Conservation (phyloP, 2,329 filamentous ascomycete species). For the Phialocephala subalpina region DNA sequence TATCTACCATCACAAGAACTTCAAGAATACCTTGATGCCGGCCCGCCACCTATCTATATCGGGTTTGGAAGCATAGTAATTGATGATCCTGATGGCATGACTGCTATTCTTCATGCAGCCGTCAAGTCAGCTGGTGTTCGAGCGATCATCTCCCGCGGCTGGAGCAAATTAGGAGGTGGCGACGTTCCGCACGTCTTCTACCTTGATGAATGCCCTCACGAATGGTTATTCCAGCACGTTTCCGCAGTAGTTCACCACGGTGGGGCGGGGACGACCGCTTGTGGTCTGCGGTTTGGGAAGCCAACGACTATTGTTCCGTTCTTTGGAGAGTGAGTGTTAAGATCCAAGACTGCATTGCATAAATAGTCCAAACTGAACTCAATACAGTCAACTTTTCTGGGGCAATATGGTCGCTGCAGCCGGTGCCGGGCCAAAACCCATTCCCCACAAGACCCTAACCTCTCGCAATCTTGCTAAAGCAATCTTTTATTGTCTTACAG, state of each 20-base stretch:
- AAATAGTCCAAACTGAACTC: neutral
- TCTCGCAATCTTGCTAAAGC: slow-evolving; percentile 68
- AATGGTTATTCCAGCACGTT: slow-evolving; percentile 48
- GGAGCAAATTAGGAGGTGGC: slow-evolving; percentile 4
- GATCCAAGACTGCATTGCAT: neutral
- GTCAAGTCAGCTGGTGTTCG: slow-evolving; percentile 55
- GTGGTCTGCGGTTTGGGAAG: slow-evolving; percentile 45
- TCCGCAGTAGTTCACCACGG: slow-evolving; percentile 49
- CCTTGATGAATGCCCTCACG: slow-evolving; percentile 23
- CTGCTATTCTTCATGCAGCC: slow-evolving; percentile 57
- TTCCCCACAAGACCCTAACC: slow-evolving; percentile 71
- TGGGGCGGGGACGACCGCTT: slow-evolving; percentile 42
- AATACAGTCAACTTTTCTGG: slow-evolving; percentile 72
- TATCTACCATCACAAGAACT: slow-evolving; percentile 51
- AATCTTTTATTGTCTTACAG: slow-evolving; percentile 65
- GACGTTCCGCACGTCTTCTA: slow-evolving; percentile 17
- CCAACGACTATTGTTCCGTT: slow-evolving; percentile 51
- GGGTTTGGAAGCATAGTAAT: slow-evolving; percentile 65
- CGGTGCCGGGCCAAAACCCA: slow-evolving; percentile 73
- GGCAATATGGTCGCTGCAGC: slow-evolving; percentile 75
- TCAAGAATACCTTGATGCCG: slow-evolving; percentile 52
- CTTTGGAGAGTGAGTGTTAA: slow-evolving; percentile 46
- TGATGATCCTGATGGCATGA: slow-evolving; percentile 55
- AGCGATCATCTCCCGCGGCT: slow-evolving; percentile 62
- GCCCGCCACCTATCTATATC: slow-evolving; percentile 60